Percentiles rank a stretch among this genome's conserved stretches.
Conservation (phyloP, 257 asterid genomes). For the Fraxinus cuspidata region DNA sequence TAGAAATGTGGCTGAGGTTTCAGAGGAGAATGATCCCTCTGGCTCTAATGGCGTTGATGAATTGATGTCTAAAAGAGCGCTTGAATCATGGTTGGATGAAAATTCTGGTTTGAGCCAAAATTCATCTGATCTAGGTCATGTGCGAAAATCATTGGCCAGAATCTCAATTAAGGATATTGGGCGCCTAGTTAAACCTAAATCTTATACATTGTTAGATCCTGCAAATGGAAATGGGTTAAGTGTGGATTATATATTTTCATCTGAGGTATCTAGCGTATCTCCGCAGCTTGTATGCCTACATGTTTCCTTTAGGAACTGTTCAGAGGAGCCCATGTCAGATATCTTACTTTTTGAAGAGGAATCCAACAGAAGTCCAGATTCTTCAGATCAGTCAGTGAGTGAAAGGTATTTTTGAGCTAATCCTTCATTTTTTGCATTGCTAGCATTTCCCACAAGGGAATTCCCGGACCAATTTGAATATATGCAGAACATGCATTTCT, state of each 20-base stretch:
- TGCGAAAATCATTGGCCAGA: slow-evolving; percentile 68
- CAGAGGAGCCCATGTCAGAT: slow-evolving; percentile 66
- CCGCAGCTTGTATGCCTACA: slow-evolving; percentile 63
- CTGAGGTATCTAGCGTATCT: slow-evolving; percentile 72
- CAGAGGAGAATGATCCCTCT: slow-evolving; percentile 40
- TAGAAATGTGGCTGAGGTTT: slow-evolving; percentile 35
- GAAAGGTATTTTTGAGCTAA: slow-evolving; percentile 47
- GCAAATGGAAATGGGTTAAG: slow-evolving; percentile 79
- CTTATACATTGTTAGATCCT: slow-evolving; percentile 67
- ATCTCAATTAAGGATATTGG: slow-evolving; percentile 83
- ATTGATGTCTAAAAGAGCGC: slow-evolving; percentile 67
- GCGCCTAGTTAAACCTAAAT: slow-evolving; percentile 70
- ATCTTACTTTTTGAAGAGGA: slow-evolving; percentile 69
- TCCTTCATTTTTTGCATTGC: slow-evolving; percentile 20
- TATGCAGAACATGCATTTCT: neutral
- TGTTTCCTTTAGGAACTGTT: slow-evolving; percentile 63
- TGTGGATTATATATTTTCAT: slow-evolving; percentile 65
- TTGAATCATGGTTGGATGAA: slow-evolving; percentile 95
- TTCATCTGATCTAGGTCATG: slow-evolving; percentile 44
- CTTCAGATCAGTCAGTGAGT: slow-evolving; percentile 54
- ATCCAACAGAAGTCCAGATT: slow-evolving; percentile 42
- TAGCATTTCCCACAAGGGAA: neutral
- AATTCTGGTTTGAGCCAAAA: slow-evolving; percentile 53
- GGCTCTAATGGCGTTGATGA: slow-evolving; percentile 60
- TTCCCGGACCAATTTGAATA: neutral